These are phyloP conservation scores for Scheffersomyces stipitis DNA, from an alignment of 805 yeast species.

Conservation along the genomic window DNA sequence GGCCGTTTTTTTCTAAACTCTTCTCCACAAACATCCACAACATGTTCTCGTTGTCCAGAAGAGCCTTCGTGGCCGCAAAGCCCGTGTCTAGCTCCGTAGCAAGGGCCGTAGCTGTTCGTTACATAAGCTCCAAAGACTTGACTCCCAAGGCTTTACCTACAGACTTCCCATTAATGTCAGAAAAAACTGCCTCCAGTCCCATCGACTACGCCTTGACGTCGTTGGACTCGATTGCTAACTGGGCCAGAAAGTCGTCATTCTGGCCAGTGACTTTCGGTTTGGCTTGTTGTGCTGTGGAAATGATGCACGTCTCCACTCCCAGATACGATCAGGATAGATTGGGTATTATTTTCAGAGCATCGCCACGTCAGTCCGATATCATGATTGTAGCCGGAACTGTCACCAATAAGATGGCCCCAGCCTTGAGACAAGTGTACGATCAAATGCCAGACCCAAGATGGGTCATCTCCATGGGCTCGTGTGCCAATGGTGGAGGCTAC, in stretches of 20 bases:
- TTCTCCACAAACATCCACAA: too few relatives aligned
- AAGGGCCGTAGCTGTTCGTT: constrained; percentile 16
- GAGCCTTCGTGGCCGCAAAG: constrained; percentile 17
- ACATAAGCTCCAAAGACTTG: constrained; percentile 40
- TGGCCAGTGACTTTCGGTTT: constrained; percentile 94
- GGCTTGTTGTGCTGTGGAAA: constrained; percentile 93
- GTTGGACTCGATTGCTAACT: constrained; percentile 77
- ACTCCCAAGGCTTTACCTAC: constrained; percentile 58
- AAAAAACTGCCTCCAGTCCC: constrained; percentile 53
- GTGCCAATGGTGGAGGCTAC: constrained; percentile 94
- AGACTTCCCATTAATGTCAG: constrained; percentile 68
- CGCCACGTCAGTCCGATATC: constrained; percentile 89
- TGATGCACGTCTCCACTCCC: constrained; percentile 93
- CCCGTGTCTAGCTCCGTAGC: constrained; percentile 14
- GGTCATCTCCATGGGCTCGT: constrained; percentile 93
- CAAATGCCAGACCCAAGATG: constrained; percentile 95
- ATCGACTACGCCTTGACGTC: constrained; percentile 82
- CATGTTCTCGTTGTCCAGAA: constrained; percentile 31
- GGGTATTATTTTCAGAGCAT: constrained; percentile 90
- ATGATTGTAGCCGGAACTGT: constrained; percentile 92
- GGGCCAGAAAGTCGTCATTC: constrained; percentile 90
- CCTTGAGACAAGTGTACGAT: constrained; percentile 87
- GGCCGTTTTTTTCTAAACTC: too few relatives aligned
- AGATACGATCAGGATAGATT: constrained; percentile 89
- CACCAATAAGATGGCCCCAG: constrained; percentile 93